Conservation (phyloP, 345 rosid species). For the Punica granatum region DNA sequence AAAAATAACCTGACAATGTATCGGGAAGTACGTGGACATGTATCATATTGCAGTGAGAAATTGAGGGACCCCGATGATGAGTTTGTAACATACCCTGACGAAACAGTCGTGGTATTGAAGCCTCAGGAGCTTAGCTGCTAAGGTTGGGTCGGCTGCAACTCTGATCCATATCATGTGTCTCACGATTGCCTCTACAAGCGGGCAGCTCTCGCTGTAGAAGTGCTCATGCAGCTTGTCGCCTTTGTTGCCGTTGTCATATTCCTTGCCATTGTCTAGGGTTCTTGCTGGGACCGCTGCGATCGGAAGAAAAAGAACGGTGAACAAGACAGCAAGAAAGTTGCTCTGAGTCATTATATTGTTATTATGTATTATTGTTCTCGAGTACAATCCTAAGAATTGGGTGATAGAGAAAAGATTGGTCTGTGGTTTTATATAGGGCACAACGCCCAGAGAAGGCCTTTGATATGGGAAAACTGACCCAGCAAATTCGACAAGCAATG, state of each 20-base stretch:
- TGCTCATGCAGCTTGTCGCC: background rate
- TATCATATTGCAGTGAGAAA: no score
- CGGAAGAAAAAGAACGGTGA: background rate
- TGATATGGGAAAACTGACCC: no score
- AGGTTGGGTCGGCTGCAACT: background rate
- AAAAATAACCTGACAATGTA: no score
- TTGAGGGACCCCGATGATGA: no score
- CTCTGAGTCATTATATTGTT: background rate
- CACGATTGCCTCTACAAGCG: constrained; percentile 1
- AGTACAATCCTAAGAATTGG: no score
- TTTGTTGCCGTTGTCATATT: background rate
- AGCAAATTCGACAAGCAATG: no score
- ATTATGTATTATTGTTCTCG: no score
- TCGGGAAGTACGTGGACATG: no score
- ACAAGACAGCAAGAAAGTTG: background rate
- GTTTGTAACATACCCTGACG: constrained; percentile 2
- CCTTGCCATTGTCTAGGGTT: background rate
- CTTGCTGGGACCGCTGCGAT: background rate
- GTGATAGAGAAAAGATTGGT: no score
- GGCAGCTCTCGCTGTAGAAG: constrained; percentile 8
- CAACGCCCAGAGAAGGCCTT: no score
- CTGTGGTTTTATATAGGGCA: no score
- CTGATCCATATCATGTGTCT: background rate
- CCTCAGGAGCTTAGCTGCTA: constrained; percentile 10
- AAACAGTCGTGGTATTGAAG: constrained; percentile 11